These are phyloP conservation scores for Ascochyta lentis DNA, from an alignment of 2,329 filamentous ascomycete species.

Conservation along the genomic window DNA sequence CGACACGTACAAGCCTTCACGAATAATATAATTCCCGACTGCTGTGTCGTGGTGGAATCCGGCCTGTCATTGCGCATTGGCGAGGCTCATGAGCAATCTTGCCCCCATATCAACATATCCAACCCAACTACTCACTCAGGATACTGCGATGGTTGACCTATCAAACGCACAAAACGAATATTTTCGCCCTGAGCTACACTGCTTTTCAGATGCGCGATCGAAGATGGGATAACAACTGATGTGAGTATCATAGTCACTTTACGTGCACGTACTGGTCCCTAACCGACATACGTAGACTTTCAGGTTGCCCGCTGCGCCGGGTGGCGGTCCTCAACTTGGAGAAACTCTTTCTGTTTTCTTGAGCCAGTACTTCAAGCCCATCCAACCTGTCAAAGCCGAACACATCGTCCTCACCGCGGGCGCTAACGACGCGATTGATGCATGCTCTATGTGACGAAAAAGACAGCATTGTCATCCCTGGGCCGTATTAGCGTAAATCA, in stretches of 20 bases:
- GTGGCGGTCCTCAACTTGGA: neutral
- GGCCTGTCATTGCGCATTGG: neutral
- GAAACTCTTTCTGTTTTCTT: neutral
- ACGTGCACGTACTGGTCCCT: neutral
- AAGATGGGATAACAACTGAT: neutral
- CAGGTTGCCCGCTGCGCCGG: neutral
- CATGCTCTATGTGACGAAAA: neutral
- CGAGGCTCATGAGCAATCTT: neutral
- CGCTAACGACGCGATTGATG: conserved; percentile 1
- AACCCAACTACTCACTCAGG: neutral
- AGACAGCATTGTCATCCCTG: neutral
- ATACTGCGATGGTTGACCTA: neutral
- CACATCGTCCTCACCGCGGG: neutral
- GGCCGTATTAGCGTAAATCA: neutral
- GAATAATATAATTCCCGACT: neutral
- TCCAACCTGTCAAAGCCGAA: neutral
- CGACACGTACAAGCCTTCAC: neutral
- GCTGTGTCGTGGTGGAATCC: neutral
- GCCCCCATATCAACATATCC: neutral
- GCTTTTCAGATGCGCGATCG: neutral
- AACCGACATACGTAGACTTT: neutral
- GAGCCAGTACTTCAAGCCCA: neutral
- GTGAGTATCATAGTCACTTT: neutral
- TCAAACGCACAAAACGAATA: conserved; percentile 1
- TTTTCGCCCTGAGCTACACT: neutral